Conservation (phyloP, 257 asterid genomes). For the Handroanthus guayacan region DNA sequence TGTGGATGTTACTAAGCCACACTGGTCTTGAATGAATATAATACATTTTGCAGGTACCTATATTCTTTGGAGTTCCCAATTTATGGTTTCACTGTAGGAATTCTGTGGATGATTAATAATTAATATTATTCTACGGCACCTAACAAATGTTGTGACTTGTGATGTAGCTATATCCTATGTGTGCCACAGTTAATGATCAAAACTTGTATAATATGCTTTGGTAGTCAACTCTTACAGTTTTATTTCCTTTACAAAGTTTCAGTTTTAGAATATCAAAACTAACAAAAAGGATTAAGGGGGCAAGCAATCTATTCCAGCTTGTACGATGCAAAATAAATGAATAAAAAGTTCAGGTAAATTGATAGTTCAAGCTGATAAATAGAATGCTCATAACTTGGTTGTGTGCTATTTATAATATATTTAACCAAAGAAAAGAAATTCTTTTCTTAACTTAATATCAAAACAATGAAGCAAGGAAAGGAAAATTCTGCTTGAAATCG, state of each 20-base stretch:
- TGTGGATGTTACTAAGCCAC: not conserved
- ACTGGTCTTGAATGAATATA: slow-evolving; percentile 5
- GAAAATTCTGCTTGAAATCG: slow-evolving; percentile 19
- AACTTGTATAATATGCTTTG: slow-evolving; percentile 12
- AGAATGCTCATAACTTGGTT: slow-evolving; percentile 23
- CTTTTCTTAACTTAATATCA: not conserved
- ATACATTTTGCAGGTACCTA: not conserved
- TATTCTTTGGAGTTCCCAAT: not conserved
- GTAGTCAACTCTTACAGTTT: not conserved
- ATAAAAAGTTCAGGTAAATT: slow-evolving; percentile 14
- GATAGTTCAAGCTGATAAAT: slow-evolving; percentile 6
- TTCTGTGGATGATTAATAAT: slow-evolving; percentile 11
- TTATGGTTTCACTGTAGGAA: not conserved
- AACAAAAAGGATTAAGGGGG: slow-evolving; percentile 10
- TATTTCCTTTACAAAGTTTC: slow-evolving; percentile 5
- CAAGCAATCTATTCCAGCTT: slow-evolving; percentile 20
- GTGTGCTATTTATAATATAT: slow-evolving; percentile 16
- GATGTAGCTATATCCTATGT: not conserved
- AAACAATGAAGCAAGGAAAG: slow-evolving; percentile 15
- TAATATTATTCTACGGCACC: slow-evolving; percentile 12
- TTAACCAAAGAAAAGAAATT: not conserved
- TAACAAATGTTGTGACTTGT: not conserved
- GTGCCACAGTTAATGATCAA: slow-evolving; percentile 1
- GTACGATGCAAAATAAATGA: slow-evolving; percentile 8
- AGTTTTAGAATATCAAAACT: not conserved